A percentile compares a stretch with the other conserved stretches of the same genome.
These are phyloP conservation scores for Neolecta irregularis DNA, from an alignment of 1,139 yeast species.

Conservation along the genomic window DNA sequence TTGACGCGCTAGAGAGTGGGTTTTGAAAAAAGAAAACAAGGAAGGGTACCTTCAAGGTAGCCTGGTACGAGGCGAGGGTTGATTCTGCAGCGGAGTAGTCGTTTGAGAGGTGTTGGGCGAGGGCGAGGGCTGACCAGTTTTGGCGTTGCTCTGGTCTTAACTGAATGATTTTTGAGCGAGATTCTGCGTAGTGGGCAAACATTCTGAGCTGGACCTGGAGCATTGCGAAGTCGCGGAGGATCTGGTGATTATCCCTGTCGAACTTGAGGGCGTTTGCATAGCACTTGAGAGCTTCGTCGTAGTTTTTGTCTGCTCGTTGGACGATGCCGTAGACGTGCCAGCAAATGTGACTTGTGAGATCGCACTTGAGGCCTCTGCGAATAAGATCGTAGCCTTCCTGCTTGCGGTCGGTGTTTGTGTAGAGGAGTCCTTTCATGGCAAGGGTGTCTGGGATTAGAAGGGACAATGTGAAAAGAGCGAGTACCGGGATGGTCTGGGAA, in stretches of 20 bases:
- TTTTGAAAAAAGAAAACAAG: slow-evolving; percentile 6
- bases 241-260: slow-evolving; percentile 65
- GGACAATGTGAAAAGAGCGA: background rate
- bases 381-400: slow-evolving; percentile 54
- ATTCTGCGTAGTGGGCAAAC: slow-evolving; percentile 35
- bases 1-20: background rate
- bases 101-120: slow-evolving; percentile 64
- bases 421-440: slow-evolving; percentile 68
- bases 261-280: slow-evolving; percentile 62
- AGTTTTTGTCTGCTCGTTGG: slow-evolving; percentile 54
- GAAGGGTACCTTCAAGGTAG: slow-evolving; percentile 36
- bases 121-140: slow-evolving; percentile 81
- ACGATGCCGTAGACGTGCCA: slow-evolving; percentile 80
- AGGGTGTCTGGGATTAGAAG: slow-evolving; percentile 36
- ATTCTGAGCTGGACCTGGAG: slow-evolving; percentile 72
- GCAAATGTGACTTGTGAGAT: slow-evolving; percentile 44
- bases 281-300: slow-evolving; percentile 66
- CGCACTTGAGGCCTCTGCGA: slow-evolving; percentile 43
- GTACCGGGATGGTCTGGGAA: slow-evolving; percentile 45
- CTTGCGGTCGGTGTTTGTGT: slow-evolving; percentile 38
- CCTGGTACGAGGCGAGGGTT: slow-evolving; percentile 61
- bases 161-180: slow-evolving; percentile 58
- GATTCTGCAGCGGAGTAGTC: slow-evolving; percentile 55
- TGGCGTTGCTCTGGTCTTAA: slow-evolving; percentile 74
- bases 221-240: slow-evolving; percentile 66